Conservation (phyloP, 2,329 filamentous ascomycete species). For the Aspergillus sp. region DNA sequence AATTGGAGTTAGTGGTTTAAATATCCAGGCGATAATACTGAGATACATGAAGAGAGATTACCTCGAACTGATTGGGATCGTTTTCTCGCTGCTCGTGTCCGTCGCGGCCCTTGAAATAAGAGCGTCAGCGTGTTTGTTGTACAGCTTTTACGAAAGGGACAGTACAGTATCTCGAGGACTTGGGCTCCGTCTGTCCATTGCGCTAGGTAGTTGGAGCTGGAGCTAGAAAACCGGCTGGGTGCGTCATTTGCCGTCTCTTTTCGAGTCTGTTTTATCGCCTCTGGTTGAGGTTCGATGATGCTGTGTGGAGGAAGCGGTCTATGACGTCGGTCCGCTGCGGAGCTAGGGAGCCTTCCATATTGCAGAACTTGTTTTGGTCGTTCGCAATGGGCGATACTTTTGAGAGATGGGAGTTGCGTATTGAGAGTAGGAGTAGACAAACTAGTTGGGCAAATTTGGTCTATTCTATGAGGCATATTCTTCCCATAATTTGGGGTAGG, state of each 20-base stretch:
- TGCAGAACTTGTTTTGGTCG: too few relatives aligned
- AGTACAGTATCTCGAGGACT: conserved; percentile 12
- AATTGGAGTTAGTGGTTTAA: neutral
- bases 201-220: too few relatives aligned
- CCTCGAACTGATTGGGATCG: conserved; percentile 40
- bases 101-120: conserved; percentile 25
- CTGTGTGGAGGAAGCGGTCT: neutral
- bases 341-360: neutral
- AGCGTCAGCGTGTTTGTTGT: conserved; percentile 3
- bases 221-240: neutral
- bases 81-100: conserved; percentile 25
- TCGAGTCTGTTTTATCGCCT: neutral
- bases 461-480: too few relatives aligned
- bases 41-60: conserved; percentile 10
- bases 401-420: neutral
- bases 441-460: too few relatives aligned
- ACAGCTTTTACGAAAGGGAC: conserved; percentile 5
- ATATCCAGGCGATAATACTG: too few relatives aligned
- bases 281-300: neutral
- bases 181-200: neutral
- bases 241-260: neutral
- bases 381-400: too few relatives aligned
- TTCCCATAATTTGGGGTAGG: too few relatives aligned
- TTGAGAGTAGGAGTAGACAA: too few relatives aligned
- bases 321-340: neutral